Conservation (phyloP, 23 red algal genomes). For the Gracilaria gracilis region DNA sequence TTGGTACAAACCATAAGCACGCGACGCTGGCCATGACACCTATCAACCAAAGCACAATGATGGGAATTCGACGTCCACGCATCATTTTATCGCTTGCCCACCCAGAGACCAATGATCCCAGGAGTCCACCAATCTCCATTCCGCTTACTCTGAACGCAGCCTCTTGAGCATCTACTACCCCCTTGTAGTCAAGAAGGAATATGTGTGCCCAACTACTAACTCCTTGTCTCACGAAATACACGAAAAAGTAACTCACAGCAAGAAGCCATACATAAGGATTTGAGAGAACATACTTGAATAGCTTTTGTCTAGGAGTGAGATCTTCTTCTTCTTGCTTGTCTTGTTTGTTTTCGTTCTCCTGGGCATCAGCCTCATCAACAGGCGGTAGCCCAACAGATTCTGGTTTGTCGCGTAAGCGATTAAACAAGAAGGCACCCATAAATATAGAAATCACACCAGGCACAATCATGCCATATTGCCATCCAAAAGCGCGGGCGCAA, state of each 20-base stretch:
- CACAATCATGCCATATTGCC: conserved; percentile 99
- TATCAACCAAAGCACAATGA: conserved; percentile 94
- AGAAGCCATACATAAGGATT: conserved; percentile 99
- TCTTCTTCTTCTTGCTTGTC: conserved; percentile 25
- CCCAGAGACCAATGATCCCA: conserved; percentile 93
- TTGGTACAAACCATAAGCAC: conserved; percentile 85
- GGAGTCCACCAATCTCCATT: conserved; percentile 98
- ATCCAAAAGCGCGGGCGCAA: conserved; percentile 89
- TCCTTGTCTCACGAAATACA: conserved; percentile 99
- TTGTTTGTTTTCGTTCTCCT: not conserved
- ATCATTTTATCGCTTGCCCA: conserved; percentile 95
- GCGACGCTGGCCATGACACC: conserved; percentile 90
- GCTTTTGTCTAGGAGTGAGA: conserved; percentile 67
- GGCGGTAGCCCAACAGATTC: conserved; percentile 90
- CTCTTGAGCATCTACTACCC: conserved; percentile 94
- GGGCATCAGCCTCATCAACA: conserved; percentile 58
- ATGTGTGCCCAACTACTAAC: conserved; percentile 95
- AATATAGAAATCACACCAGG: conserved; percentile 86
- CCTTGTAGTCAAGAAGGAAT: conserved; percentile 94
- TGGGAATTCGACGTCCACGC: conserved; percentile 97
- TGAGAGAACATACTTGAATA: conserved; percentile 89
- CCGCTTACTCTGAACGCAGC: conserved; percentile 97
- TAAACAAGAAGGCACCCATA: conserved; percentile 91
- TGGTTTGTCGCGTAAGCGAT: conserved; percentile 89
- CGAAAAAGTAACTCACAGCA: conserved; percentile 97